These are phyloP conservation scores for Circinella umbellata DNA, from an alignment of 371 early-diverging fungal genomes.

Conservation along the genomic window DNA sequence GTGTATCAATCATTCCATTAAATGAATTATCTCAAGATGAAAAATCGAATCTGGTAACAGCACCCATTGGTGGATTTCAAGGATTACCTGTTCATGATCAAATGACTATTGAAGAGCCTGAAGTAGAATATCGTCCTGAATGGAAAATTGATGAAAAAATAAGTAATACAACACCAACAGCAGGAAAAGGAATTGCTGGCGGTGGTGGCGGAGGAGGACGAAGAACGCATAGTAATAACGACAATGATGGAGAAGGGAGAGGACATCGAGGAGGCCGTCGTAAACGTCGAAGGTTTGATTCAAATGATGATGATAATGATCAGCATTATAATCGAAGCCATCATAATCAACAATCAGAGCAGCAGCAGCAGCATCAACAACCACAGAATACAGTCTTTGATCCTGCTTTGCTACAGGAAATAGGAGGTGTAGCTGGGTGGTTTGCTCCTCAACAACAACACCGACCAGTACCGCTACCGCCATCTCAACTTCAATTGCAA, in stretches of 20 bases:
- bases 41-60: constrained; percentile 38
- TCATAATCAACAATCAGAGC: too few species aligned
- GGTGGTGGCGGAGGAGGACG: constrained; percentile 8
- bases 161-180: neutral
- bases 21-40: constrained; percentile 39
- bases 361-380: too few species aligned
- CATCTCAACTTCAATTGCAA: neutral
- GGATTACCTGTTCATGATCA: constrained; percentile 42
- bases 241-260: neutral
- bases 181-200: constrained; percentile 20
- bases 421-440: too few species aligned
- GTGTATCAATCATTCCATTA: constrained; percentile 52
- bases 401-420: too few species aligned
- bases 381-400: too few species aligned
- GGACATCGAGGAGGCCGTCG: constrained; percentile 4
- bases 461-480: too few species aligned
- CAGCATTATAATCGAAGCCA: too few species aligned
- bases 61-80: constrained; percentile 50
- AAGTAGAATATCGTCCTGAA: constrained; percentile 46
- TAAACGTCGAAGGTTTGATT: constrained; percentile 20
- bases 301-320: neutral
- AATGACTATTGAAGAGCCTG: constrained; percentile 54
- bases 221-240: neutral
- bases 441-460: neutral
- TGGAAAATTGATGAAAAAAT: constrained; percentile 35